Evolutionary conservation across 768 basidiomycete genomes (phyloP).

Genomic region (Tylopilus plumbeoviolaceoides): DNA sequence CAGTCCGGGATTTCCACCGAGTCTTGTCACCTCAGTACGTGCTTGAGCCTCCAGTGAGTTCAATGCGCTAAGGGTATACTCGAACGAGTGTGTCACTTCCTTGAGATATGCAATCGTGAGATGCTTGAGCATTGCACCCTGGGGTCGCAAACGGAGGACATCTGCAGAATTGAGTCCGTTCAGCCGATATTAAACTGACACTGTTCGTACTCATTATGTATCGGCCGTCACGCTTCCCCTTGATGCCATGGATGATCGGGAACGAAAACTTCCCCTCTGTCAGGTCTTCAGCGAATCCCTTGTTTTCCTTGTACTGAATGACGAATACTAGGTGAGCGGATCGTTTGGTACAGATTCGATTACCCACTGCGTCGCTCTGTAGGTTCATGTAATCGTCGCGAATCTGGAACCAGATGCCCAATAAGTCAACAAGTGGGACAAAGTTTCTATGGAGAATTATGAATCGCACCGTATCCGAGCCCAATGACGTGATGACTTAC

Average conservation of each 20-base stretch:
- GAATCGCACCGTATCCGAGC: not conserved
- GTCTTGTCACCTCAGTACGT: constrained; percentile 56
- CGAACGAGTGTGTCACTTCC: constrained; percentile 76
- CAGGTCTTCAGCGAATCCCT: constrained; percentile 90
- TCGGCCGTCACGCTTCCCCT: constrained; percentile 69
- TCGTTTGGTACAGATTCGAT: too few species aligned
- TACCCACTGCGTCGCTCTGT: constrained; percentile 22
- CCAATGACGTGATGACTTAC: constrained; percentile 36
- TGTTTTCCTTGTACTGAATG: constrained; percentile 80
- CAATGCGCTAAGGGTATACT: constrained; percentile 76
- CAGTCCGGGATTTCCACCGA: constrained; percentile 74
- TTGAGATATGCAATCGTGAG: constrained; percentile 79
- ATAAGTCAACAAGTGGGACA: constrained; percentile 52
- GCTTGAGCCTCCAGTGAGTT: constrained; percentile 63
- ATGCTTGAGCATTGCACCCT: constrained; percentile 72
- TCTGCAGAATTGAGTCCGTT: constrained; percentile 41
- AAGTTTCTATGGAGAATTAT: constrained; percentile 38
- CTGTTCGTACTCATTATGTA: constrained; percentile 78
- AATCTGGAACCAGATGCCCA: constrained; percentile 58
- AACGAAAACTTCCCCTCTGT: constrained; percentile 98
- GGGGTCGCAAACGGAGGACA: constrained; percentile 84
- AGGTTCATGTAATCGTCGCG: constrained; percentile 50
- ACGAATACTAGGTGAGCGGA: not conserved
- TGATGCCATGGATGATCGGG: constrained; percentile 87
- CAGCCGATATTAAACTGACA: not conserved